These are phyloP conservation scores for Symbiotaphrina buchneri DNA, from an alignment of 495 filamentous ascomycete genomes.

Conservation along the genomic window DNA sequence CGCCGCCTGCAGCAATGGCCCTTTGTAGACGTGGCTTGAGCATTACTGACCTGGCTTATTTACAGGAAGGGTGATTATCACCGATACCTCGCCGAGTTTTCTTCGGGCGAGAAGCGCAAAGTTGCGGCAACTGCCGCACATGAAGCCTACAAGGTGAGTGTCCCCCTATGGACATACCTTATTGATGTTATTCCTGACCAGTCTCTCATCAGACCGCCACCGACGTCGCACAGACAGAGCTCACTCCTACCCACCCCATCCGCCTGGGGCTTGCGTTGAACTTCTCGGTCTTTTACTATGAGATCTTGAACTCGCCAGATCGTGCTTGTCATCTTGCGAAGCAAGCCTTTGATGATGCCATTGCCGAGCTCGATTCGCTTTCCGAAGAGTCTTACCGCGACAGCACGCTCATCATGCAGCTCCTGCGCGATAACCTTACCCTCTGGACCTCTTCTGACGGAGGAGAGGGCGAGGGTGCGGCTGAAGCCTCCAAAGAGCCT, in stretches of 20 bases:
- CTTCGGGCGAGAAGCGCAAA: conserved; percentile 97
- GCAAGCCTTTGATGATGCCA: conserved; percentile 98
- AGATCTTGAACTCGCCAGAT: conserved; percentile 97
- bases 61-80: conserved; percentile 99
- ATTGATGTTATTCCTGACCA: not conserved
- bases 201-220: conserved; percentile 51
- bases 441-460: conserved; percentile 97
- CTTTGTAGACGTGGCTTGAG: not conserved
- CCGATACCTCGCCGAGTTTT: conserved; percentile 98
- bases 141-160: conserved; percentile 89
- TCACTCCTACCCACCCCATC: conserved; percentile 96
- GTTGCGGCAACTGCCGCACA: conserved; percentile 84
- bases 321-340: conserved; percentile 98
- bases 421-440: conserved; percentile 96
- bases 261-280: conserved; percentile 95
- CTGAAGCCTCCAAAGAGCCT: conserved; percentile 29
- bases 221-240: conserved; percentile 92
- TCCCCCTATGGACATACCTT: conserved; percentile 1
- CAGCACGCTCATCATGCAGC: conserved; percentile 99
- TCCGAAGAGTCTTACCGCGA: conserved; percentile 99
- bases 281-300: conserved; percentile 99
- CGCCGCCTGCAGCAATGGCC: not conserved
- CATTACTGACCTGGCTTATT: conserved; percentile 3
- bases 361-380: conserved; percentile 95
- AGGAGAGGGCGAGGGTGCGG: conserved; percentile 50